Base-by-base conservation (phyloP, 805 yeast species). In the Barnettozyma populi region DNA sequence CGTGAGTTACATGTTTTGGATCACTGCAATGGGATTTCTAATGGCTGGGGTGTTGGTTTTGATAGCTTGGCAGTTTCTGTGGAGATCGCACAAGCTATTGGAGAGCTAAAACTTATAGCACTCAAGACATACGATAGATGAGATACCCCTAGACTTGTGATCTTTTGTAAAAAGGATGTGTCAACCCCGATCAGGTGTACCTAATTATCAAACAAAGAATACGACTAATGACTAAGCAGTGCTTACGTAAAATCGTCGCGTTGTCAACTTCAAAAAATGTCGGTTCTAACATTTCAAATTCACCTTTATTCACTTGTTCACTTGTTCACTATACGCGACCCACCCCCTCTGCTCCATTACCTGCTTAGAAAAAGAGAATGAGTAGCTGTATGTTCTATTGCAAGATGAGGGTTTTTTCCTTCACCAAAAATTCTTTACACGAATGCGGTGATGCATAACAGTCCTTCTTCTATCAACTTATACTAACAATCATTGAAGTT, bases 401-500 rank as follows among this genome's bases (percentile, higher is more conserved):
- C 27, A 13, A n/a, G 3, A 8, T 8, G 21, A 38, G n/a, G 41
- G 5, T 16, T 13, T 38, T 21, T 29, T 27, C 7, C 32, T 11
- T 9, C 4, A 5, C 32, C 32, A 11, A 29, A 29, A 29, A 29
- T 29, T 16, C 32, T 29, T 11, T 7, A n/a, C 13, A 13, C 5
- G 16, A 16, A 14, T 14, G 9, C 16, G 9, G 32, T 29, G 13
- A 29, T 7, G 29, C 32, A 29, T 11, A 7, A 29, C 5, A 11
- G 32, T 29, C 32, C n/a, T 20, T n/a, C 23, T 14, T 16, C 34
- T 23, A 16, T 19, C 14, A 23, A 19, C 27, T 7, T 21, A 20
- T 48, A 48, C 55, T 53, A 51, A 55, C 54, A 20, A 27, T 25
- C 44, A 11, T 5, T 40, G 46, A 18, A 49, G 52, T 80, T 65